phyloP scores from a whole-genome alignment of 1,139 yeast genomes.

The Ashbya aceris region DNA sequence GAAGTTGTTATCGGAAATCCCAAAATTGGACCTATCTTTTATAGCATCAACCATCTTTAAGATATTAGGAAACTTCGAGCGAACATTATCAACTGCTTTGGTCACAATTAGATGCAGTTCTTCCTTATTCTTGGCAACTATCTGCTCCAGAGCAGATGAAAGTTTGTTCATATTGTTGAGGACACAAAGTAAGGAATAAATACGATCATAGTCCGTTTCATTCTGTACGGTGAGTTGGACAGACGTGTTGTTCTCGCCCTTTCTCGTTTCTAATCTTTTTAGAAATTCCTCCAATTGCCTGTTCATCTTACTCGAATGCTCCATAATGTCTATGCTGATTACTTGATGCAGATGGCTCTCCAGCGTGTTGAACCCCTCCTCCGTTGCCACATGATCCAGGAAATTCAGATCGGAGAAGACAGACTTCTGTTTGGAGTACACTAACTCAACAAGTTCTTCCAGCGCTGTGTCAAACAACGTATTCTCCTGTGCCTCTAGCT shows the following conservation, averaged over 20 bases:
- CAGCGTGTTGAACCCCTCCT: constrained; percentile 36
- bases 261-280: constrained; percentile 25
- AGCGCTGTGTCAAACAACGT: constrained; percentile 60
- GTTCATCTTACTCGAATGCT: constrained; percentile 36
- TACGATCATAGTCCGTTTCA: constrained; percentile 16
- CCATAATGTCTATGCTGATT: constrained; percentile 48
- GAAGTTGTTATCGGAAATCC: constrained; percentile 36
- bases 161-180: constrained; percentile 56
- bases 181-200: constrained; percentile 42
- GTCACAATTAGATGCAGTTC: constrained; percentile 49
- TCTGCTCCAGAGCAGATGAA: constrained; percentile 48
- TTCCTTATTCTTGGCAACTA: constrained; percentile 39
- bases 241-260: background rate
- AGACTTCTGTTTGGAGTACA: constrained; percentile 47
- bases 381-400: constrained; percentile 15
- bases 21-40: constrained; percentile 24
- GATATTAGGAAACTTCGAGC: constrained; percentile 41
- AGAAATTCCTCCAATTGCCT: constrained; percentile 39
- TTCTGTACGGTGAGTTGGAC: constrained; percentile 6
- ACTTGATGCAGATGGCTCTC: constrained; percentile 50
- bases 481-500: constrained; percentile 55
- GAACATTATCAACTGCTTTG: constrained; percentile 56
- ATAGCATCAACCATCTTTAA: constrained; percentile 21
- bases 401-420: constrained; percentile 5
- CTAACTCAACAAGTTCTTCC: constrained; percentile 66